Evolutionary conservation across 495 filamentous ascomycete genomes (phyloP).

Genomic region (Daldinia loculata): DNA sequence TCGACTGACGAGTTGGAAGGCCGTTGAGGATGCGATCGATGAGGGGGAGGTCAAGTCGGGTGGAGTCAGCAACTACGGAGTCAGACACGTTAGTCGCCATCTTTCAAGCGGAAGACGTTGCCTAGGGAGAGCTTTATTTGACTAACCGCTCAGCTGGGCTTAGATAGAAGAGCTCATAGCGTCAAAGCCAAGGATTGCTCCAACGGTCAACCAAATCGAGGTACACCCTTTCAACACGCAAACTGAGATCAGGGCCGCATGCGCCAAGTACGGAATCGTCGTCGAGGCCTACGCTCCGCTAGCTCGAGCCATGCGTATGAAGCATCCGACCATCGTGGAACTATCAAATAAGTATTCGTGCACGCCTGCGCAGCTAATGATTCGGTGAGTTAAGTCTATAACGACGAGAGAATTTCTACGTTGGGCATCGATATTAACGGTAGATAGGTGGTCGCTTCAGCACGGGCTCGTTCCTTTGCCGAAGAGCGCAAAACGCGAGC

Average conservation of each 20-base stretch:
- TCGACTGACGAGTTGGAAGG: slow-evolving; percentile 69
- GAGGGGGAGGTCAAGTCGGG: slow-evolving; percentile 67
- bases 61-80: slow-evolving; percentile 74
- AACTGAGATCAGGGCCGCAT: slow-evolving; percentile 63
- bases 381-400: slow-evolving; percentile 49
- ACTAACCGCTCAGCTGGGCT: not conserved
- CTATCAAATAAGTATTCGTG: slow-evolving; percentile 66
- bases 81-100: slow-evolving; percentile 63
- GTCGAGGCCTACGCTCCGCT: slow-evolving; percentile 74
- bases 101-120: not conserved
- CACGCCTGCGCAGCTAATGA: slow-evolving; percentile 68
- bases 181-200: slow-evolving; percentile 59
- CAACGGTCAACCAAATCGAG: slow-evolving; percentile 74
- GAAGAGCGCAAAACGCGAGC: slow-evolving; percentile 70
- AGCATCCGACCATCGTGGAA: slow-evolving; percentile 57
- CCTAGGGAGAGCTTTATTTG: not conserved
- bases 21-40: slow-evolving; percentile 70
- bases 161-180: slow-evolving; percentile 70
- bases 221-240: slow-evolving; percentile 75
- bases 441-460: slow-evolving; percentile 68
- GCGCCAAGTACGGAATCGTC: slow-evolving; percentile 62
- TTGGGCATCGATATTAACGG: not conserved
- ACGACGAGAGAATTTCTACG: not conserved
- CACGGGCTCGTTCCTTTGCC: slow-evolving; percentile 78
- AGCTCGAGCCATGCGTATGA: slow-evolving; percentile 64